Evolutionary conservation across 176 grass and related monocot genomes (phyloP).

Genomic region (Poa pratensis): DNA sequence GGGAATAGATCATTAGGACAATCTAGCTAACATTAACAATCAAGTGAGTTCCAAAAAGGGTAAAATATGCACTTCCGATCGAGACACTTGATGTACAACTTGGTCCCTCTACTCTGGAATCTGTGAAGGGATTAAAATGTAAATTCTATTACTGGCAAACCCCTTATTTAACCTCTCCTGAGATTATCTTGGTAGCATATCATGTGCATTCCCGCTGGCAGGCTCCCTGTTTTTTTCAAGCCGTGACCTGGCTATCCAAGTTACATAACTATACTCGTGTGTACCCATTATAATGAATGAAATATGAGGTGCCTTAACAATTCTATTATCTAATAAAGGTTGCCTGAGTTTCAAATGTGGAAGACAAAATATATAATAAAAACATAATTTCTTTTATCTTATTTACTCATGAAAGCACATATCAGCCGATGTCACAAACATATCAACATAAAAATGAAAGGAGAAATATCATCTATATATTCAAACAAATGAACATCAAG

Average conservation of each 20-base stretch:
- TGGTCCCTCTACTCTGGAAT: too few species aligned
- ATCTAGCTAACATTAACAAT: background rate
- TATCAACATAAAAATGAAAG: background rate
- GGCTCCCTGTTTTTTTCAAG: background rate
- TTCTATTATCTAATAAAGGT: background rate
- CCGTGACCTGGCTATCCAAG: background rate
- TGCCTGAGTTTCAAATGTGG: background rate
- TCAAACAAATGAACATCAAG: slow-evolving; percentile 11
- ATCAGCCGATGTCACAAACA: background rate
- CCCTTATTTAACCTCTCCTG: background rate
- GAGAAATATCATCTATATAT: slow-evolving; percentile 22
- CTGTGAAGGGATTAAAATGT: background rate
- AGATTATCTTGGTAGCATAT: background rate
- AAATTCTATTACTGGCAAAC: background rate
- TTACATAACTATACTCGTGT: slow-evolving; percentile 1
- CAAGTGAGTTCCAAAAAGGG: background rate
- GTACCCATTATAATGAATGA: background rate
- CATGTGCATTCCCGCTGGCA: background rate
- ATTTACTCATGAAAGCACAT: background rate
- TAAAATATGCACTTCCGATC: background rate
- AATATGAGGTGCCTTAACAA: background rate
- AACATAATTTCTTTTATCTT: background rate
- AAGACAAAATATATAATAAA: background rate
- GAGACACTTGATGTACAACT: background rate
- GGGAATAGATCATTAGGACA: background rate